Evolutionary conservation across 2,329 filamentous ascomycete genomes (phyloP), one percentile per base, ranked within the genome.

Genomic region (Grosmannia huntii): DNA sequence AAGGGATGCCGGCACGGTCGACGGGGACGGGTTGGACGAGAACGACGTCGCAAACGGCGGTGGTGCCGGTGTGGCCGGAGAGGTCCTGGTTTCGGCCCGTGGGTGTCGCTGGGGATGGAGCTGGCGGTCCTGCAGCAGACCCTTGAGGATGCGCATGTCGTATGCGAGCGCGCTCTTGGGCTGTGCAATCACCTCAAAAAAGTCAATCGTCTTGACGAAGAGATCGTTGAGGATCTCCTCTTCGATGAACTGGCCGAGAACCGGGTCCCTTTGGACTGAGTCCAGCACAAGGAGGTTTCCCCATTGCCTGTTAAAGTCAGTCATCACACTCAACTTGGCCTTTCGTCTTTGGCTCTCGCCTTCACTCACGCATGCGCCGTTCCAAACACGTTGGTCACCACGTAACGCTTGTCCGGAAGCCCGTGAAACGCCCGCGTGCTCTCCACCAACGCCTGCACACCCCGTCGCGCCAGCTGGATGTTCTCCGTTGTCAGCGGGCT

Each of bases 321-420:
- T 50, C 31, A 52, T 31, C 28, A n/a, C 11, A 14, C 11, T 28
- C 11, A 23, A 23, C 1, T n/a, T n/a, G n/a, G n/a, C 7, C 9
- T 9, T 19, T 25, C 25, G 3, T 4, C 5, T n/a, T n/a, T 11
- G 4, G 2, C 23, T 31, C 16, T 46, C 23, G 12, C 6, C 41
- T 46, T 21, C 12, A 83, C 89, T 82, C 87, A 95, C 89, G 92
- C 91, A 77, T 96, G 92, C 62, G 90, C 87, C 21, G 92, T 97
- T 56, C 92, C 91, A 71, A 96, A 95, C 27, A 96, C 85, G 66
- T 96, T 97, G n/a, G 92, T 97, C 58, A 97, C 85, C 56, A 96
- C 86, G 10, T 88, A 82, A 33, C 90, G 82, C 61, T 80, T 72
- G n/a, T 74, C 71, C 19, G 81, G 75, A 28, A 88, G 76, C 2